phyloP scores from a whole-genome alignment of 148 eudicot genomes.

The Agrostemma githago region DNA sequence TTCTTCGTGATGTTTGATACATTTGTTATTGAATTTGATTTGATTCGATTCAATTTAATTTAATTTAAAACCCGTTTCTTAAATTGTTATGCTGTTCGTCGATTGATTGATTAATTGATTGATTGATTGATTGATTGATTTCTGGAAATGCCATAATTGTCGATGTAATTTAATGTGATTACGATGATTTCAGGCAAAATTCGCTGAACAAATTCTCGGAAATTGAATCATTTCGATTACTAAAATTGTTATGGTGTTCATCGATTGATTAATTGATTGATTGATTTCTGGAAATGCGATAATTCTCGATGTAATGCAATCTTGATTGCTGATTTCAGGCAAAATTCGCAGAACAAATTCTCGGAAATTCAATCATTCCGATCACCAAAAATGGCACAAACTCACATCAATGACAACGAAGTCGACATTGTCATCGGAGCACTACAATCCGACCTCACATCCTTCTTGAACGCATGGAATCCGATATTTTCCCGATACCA shows the following conservation, averaged over 20 bases:
- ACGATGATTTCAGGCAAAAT: conserved; percentile 46
- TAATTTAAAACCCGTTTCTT: no score
- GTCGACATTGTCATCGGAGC: conserved; percentile 83
- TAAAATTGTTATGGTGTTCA: neutral
- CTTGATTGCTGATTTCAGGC: conserved; percentile 35
- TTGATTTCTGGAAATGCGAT: no score
- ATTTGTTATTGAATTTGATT: no score
- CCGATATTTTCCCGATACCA: conserved; percentile 65
- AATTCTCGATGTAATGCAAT: no score
- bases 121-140: no score
- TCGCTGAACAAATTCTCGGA: conserved; percentile 33
- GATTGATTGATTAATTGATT: neutral
- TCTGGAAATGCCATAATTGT: no score
- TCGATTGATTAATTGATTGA: no score
- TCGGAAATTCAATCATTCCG: neutral
- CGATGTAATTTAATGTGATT: neutral
- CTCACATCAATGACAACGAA: conserved; percentile 48
- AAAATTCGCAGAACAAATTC: conserved; percentile 43
- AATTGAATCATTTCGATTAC: neutral
- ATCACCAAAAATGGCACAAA: conserved; percentile 42
- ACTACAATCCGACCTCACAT: conserved; percentile 63
- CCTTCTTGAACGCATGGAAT: conserved; percentile 80
- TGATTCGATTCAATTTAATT: no score
- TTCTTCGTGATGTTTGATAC: no score
- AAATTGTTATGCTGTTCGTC: no score